Conservation (phyloP, 225 moss, liverwort and hornwort genomes). For the Climacium dendroides region DNA sequence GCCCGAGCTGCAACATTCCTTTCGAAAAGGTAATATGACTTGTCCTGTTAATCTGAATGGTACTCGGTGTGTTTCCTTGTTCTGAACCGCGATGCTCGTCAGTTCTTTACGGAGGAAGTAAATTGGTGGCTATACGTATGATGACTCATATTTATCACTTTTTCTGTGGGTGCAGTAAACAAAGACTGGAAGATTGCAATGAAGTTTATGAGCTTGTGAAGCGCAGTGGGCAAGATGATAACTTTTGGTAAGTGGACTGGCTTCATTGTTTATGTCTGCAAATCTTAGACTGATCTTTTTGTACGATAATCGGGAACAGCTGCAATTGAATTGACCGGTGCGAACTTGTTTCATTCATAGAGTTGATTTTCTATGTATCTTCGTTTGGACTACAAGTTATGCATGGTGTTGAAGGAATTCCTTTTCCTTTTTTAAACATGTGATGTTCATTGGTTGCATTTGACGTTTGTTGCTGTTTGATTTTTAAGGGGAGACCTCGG, state of each 20-base stretch:
- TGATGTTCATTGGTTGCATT: not conserved
- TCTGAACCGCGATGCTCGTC: not conserved
- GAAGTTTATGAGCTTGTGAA: constrained; percentile 42
- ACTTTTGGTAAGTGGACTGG: constrained; percentile 22
- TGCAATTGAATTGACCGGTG: not conserved
- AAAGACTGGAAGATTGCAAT: constrained; percentile 50
- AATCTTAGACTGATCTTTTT: not conserved
- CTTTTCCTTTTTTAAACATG: not conserved
- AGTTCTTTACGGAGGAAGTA: not conserved
- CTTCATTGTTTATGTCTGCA: not conserved
- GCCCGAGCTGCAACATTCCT: constrained; percentile 43
- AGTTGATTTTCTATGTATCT: not conserved
- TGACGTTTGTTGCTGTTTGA: not conserved
- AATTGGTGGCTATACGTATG: not conserved
- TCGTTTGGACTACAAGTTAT: not conserved
- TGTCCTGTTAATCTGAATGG: not conserved
- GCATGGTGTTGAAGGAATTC: not conserved
- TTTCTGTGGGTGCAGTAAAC: constrained; percentile 23
- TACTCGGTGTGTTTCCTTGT: not conserved
- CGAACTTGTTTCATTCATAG: not conserved
- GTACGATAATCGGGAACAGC: not conserved
- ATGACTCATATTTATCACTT: not conserved
- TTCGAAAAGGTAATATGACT: constrained; percentile 21
- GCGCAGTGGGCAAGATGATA: constrained; percentile 28
- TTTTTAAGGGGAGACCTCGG: not conserved